Percentiles rank a stretch among this genome's conserved stretches.
Conservation (phyloP, 108 stramenopile species). For the Skeletonema grethae region DNA sequence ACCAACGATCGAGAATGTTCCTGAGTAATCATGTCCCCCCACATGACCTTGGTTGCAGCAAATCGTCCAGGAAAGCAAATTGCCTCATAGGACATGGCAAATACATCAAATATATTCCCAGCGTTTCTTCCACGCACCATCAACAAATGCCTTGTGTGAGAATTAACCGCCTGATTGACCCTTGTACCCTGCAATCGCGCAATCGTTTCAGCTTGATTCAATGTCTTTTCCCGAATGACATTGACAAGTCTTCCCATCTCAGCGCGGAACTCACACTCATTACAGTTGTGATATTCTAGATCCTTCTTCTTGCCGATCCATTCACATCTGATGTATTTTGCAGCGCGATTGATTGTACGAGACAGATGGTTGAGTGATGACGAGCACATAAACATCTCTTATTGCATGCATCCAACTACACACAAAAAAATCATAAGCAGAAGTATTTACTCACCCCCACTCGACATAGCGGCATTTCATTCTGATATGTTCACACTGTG, state of each 20-base stretch:
- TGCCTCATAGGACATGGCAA: constrained; percentile 23
- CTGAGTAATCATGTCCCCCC: constrained; percentile 17
- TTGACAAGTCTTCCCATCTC: constrained; percentile 14
- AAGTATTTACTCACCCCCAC: too few species aligned
- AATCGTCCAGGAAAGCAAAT: constrained; percentile 31
- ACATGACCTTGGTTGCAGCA: constrained; percentile 9
- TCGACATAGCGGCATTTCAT: constrained; percentile 35
- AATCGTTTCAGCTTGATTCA: not conserved
- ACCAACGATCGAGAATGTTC: constrained; percentile 5
- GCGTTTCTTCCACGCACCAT: constrained; percentile 10
- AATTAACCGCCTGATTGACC: constrained; percentile 2
- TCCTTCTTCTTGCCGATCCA: constrained; percentile 39
- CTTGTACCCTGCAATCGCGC: constrained; percentile 2
- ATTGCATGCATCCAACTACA: too few species aligned
- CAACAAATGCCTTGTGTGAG: not conserved
- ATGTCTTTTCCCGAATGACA: constrained; percentile 4
- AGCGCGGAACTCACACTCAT: constrained; percentile 9
- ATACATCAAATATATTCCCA: constrained; percentile 29
- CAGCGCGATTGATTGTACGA: too few species aligned
- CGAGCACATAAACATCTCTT: too few species aligned
- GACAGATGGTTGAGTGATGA: too few species aligned
- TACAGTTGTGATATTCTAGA: constrained; percentile 20
- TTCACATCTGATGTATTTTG: too few species aligned
- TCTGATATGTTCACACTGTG: constrained; percentile 16
- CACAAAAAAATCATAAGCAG: too few species aligned